Conservation (phyloP, 257 asterid species). For the Solanum bukasovii region DNA sequence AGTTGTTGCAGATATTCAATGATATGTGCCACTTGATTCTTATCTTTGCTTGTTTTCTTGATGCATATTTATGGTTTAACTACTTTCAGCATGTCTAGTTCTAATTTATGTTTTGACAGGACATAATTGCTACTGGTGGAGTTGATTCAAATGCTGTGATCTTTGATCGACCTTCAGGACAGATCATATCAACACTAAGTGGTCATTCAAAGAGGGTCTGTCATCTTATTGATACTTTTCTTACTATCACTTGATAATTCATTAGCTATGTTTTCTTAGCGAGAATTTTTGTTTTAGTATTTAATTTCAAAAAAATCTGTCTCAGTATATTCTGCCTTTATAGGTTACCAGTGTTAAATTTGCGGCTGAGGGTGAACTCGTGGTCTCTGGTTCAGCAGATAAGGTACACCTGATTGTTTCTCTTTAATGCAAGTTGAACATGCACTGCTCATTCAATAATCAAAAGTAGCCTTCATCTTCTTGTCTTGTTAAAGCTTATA, state of each 20-base stretch:
- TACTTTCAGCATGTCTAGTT: background rate
- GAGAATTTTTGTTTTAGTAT: background rate
- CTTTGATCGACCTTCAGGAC: conserved; percentile 83
- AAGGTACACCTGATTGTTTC: conserved; percentile 36
- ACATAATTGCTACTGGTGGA: conserved; percentile 92
- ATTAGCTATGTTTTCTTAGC: background rate
- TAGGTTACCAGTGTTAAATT: conserved; percentile 48
- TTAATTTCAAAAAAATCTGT: background rate
- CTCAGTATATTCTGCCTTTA: background rate
- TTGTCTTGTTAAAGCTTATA: background rate
- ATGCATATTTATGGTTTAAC: background rate
- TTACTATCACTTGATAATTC: background rate
- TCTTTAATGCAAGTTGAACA: background rate
- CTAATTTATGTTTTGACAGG: conserved; percentile 30
- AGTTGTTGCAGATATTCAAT: background rate
- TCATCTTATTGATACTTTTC: background rate
- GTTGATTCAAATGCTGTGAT: conserved; percentile 75
- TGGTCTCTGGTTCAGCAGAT: conserved; percentile 87
- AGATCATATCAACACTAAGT: conserved; percentile 83
- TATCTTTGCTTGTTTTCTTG: background rate
- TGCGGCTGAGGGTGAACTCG: conserved; percentile 66
- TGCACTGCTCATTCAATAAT: background rate
- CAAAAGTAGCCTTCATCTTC: background rate
- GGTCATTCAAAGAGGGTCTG: conserved; percentile 96
- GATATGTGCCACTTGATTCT: background rate